Evolutionary conservation across 1,284 basidiomycete species (phyloP).

Genomic region (Coniophora puteana): DNA sequence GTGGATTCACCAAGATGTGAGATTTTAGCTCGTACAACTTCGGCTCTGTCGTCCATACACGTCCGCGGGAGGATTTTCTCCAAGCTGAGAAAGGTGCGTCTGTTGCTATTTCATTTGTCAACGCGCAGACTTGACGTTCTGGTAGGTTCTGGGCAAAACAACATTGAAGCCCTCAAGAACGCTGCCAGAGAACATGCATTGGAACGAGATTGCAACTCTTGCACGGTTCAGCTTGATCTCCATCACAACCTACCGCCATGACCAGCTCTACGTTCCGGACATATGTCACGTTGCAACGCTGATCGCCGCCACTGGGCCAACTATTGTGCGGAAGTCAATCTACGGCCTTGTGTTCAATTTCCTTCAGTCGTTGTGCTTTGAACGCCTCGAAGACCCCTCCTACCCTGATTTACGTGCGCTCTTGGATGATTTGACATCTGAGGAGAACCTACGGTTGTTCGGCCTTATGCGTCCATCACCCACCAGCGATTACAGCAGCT

Average conservation of each 20-base stretch:
- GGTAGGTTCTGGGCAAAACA: conserved; percentile 68
- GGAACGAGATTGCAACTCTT: conserved; percentile 82
- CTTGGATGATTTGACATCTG: conserved; percentile 55
- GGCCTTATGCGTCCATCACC: conserved; percentile 61
- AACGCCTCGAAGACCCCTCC: conserved; percentile 53
- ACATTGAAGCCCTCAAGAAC: conserved; percentile 58
- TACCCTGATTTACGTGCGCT: conserved; percentile 57
- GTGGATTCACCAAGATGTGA: conserved; percentile 75
- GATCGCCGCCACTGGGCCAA: conserved; percentile 69
- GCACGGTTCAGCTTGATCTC: conserved; percentile 71
- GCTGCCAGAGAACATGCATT: conserved; percentile 70
- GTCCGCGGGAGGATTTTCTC: conserved; percentile 77
- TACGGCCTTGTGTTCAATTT: conserved; percentile 82
- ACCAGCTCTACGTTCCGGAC: conserved; percentile 81
- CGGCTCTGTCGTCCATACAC: conserved; percentile 71
- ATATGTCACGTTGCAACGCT: conserved; percentile 76
- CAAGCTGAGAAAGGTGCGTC: conserved; percentile 69
- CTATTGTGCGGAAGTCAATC: conserved; percentile 73
- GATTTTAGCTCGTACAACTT: conserved; percentile 70
- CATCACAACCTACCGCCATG: conserved; percentile 57
- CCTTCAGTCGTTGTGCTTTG: conserved; percentile 68
- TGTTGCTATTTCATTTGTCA: background rate
- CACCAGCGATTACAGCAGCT: conserved; percentile 59
- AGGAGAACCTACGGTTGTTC: conserved; percentile 66
- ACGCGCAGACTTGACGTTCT: conserved; percentile 7